A percentile compares a stretch with the other conserved stretches of the same genome.
phyloP scores from a whole-genome alignment of 225 moss, liverwort and hornwort genomes.

The Polytrichum commune region DNA sequence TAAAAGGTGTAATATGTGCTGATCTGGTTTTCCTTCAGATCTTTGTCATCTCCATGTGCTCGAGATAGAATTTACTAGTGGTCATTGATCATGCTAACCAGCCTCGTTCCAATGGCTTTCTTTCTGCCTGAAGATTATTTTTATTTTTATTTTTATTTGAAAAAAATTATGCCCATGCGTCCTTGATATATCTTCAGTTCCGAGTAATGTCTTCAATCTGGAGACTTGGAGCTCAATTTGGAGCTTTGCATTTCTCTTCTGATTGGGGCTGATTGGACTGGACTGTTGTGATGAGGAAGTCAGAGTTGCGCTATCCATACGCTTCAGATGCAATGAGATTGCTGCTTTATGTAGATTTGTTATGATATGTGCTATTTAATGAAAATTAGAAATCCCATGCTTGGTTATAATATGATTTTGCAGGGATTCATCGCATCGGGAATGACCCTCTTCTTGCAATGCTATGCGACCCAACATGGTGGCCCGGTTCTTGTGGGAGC shows the following conservation, averaged over 20 bases:
- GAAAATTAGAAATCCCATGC: too few relatives aligned
- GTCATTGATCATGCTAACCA: too few relatives aligned
- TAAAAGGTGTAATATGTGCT: too few relatives aligned
- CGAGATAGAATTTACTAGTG: too few relatives aligned
- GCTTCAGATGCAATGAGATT: background rate
- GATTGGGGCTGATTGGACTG: background rate
- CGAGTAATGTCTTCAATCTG: too few relatives aligned
- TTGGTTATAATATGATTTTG: slow-evolving; percentile 2
- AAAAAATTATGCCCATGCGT: too few relatives aligned
- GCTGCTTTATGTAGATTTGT: background rate
- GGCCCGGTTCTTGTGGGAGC: slow-evolving; percentile 70
- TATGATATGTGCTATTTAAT: background rate
- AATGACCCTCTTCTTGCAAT: slow-evolving; percentile 40
- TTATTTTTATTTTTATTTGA: too few relatives aligned
- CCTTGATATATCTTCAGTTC: too few relatives aligned
- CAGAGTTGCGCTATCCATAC: background rate
- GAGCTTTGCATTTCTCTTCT: background rate
- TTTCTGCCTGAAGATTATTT: too few relatives aligned
- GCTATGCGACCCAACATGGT: slow-evolving; percentile 60
- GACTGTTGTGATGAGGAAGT: background rate
- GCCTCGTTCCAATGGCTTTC: too few relatives aligned
- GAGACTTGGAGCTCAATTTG: background rate
- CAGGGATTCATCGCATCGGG: slow-evolving; percentile 70
- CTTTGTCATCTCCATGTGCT: too few relatives aligned
- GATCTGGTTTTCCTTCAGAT: background rate